Evolutionary conservation across 1,284 basidiomycete species (phyloP).

Genomic region (Heimioporus retisporus): DNA sequence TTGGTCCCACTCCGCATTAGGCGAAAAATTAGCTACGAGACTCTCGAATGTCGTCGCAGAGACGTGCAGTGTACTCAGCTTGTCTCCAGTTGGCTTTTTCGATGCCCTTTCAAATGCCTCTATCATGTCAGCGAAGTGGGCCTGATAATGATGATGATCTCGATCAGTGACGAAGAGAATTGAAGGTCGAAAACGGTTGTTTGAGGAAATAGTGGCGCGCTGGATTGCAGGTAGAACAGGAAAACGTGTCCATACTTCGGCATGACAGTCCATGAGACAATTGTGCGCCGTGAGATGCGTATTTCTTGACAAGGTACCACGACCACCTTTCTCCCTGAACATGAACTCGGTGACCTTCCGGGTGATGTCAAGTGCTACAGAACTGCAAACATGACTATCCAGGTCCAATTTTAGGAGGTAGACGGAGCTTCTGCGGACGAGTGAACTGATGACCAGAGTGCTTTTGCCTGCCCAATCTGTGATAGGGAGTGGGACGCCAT

Average conservation of each 20-base stretch:
- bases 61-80: constrained; percentile 48
- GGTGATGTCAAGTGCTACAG: constrained; percentile 61
- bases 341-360: constrained; percentile 64
- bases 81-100: constrained; percentile 60
- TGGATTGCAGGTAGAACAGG: constrained; percentile 67
- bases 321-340: constrained; percentile 53
- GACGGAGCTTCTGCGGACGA: constrained; percentile 52
- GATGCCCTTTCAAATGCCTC: constrained; percentile 56
- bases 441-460: constrained; percentile 52
- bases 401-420: constrained; percentile 56
- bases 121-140: constrained; percentile 59
- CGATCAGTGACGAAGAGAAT: constrained; percentile 56
- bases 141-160: constrained; percentile 44
- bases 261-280: constrained; percentile 63
- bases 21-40: constrained; percentile 20
- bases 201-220: constrained; percentile 53
- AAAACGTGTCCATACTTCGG: constrained; percentile 70
- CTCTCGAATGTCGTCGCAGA: constrained; percentile 33
- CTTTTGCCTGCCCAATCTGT: constrained; percentile 37
- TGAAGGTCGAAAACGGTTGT: constrained; percentile 37
- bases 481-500: constrained; percentile 53
- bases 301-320: constrained; percentile 25
- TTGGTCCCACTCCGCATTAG: constrained; percentile 28
- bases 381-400: constrained; percentile 44
- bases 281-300: constrained; percentile 51